Evolutionary conservation across 352 stramenopile species (phyloP).

Genomic region (Globisporangium middletonii): DNA sequence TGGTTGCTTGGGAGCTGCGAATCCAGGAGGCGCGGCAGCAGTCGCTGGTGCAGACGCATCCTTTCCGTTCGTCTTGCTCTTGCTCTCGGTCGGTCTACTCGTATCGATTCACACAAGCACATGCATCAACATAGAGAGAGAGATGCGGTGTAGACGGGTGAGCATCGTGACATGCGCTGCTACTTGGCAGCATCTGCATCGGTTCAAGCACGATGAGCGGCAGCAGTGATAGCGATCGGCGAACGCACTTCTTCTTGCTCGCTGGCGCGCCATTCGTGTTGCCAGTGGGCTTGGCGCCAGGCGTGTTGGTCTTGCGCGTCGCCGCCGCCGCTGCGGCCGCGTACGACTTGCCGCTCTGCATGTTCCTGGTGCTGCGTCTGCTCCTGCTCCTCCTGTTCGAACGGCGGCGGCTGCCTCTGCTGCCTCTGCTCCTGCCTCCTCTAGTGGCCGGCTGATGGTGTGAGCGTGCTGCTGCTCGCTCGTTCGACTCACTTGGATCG

Average conservation of each 20-base stretch:
- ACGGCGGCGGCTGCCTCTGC: not conserved
- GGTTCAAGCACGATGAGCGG: not conserved
- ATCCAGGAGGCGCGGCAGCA: not conserved
- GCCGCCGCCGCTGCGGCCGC: constrained; percentile 4
- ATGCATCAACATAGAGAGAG: not conserved
- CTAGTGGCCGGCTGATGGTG: not conserved
- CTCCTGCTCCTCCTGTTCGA: not conserved
- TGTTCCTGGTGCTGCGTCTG: not conserved
- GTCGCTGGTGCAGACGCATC: not conserved
- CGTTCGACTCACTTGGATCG: not conserved
- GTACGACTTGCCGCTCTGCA: constrained; percentile 14
- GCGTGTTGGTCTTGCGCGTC: constrained; percentile 9
- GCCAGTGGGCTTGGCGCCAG: constrained; percentile 16
- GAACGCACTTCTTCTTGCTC: constrained; percentile 34
- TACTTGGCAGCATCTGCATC: too few species aligned
- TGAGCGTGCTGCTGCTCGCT: constrained; percentile 1
- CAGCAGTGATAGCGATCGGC: not conserved
- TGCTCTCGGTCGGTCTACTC: constrained; percentile 5
- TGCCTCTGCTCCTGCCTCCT: not conserved
- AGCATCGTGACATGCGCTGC: not conserved
- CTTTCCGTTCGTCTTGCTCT: constrained; percentile 14
- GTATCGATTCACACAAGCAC: not conserved
- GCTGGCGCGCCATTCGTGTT: not conserved
- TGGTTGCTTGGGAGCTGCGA: constrained; percentile 7
- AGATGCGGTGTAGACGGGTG: not conserved